These are phyloP conservation scores for Prillingera fragicola DNA, from an alignment of 1,284 basidiomycete genomes.

Conservation along the genomic window DNA sequence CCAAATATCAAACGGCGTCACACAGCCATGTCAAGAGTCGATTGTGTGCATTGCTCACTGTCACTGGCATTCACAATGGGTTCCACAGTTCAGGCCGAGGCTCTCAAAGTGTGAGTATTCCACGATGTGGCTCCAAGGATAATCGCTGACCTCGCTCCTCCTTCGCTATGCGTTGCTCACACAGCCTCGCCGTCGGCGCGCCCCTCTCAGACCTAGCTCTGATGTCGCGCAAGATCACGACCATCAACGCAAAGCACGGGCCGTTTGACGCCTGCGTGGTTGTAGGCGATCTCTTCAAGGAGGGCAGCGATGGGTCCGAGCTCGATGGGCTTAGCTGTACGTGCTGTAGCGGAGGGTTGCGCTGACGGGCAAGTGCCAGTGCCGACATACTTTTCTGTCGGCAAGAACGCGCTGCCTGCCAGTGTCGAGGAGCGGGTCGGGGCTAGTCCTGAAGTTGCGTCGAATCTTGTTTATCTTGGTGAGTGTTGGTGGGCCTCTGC, in stretches of 20 bases:
- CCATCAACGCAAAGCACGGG: conserved; percentile 88
- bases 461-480: conserved; percentile 81
- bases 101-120: conserved; percentile 9
- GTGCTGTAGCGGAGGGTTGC: conserved; percentile 4
- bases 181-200: conserved; percentile 79
- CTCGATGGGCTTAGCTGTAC: conserved; percentile 44
- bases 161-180: conserved; percentile 9
- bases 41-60: not conserved
- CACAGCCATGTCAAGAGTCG: too few relatives aligned
- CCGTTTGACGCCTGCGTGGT: conserved; percentile 86
- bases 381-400: conserved; percentile 88
- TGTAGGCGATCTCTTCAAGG: conserved; percentile 84
- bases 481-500: too few relatives aligned
- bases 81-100: conserved; percentile 1
- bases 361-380: conserved; percentile 60
- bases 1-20: too few relatives aligned
- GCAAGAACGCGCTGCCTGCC: conserved; percentile 65
- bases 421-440: conserved; percentile 67
- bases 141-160: not conserved
- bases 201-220: conserved; percentile 68
- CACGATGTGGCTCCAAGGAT: not conserved
- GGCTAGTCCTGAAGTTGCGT: conserved; percentile 69
- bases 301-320: conserved; percentile 51
- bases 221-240: conserved; percentile 72
- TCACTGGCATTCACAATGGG: too few relatives aligned